These are phyloP conservation scores for Trichoderma gamsii DNA, from an alignment of 495 filamentous ascomycete species.

Conservation along the genomic window DNA sequence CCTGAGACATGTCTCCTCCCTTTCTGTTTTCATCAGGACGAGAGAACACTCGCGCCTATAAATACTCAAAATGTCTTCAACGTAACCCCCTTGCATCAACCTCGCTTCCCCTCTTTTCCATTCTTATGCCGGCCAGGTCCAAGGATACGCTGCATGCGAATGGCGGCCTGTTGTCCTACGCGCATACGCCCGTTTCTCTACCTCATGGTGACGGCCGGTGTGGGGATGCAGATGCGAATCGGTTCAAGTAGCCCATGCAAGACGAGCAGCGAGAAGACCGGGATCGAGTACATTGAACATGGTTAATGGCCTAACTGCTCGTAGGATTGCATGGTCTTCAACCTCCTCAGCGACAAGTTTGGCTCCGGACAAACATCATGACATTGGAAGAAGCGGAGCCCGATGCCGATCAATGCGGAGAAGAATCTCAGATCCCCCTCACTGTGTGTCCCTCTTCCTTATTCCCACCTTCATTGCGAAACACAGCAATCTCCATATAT, in stretches of 20 bases:
- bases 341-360: not conserved
- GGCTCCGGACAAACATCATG: not conserved
- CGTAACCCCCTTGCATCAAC: not conserved
- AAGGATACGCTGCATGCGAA: conserved; percentile 7
- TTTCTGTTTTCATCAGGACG: not conserved
- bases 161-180: not conserved
- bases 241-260: not conserved
- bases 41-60: not conserved
- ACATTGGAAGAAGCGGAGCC: not conserved
- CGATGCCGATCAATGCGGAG: conserved; percentile 23
- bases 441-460: not conserved
- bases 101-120: not conserved
- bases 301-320: not conserved
- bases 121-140: not conserved
- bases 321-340: not conserved
- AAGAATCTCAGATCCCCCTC: conserved; percentile 9
- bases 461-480: not conserved
- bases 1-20: not conserved
- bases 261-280: not conserved
- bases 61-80: not conserved
- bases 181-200: not conserved
- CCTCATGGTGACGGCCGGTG: not conserved
- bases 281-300: not conserved
- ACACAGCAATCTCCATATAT: not conserved
- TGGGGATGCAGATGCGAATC: not conserved